Percentiles rank a stretch among this genome's conserved stretches.
Evolutionary conservation across 129 eudicot genomes (phyloP).

Genomic region (Saposhnikovia divaricata): DNA sequence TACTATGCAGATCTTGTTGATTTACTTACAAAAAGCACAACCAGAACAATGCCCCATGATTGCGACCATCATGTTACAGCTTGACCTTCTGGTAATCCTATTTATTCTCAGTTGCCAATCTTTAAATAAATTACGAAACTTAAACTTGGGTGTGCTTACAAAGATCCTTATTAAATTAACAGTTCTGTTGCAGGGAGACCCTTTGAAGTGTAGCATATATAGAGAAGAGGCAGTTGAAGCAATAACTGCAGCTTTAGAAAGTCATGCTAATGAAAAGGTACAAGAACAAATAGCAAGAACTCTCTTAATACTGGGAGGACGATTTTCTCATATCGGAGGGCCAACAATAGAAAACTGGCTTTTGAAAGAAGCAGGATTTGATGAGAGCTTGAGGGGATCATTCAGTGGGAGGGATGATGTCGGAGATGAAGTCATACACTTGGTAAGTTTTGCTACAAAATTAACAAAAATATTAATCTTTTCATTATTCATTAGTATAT

Average conservation of each 20-base stretch:
- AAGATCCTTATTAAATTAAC: slow-evolving; percentile 23
- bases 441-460: slow-evolving; percentile 24
- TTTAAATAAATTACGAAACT: neutral
- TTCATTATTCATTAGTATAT: neutral
- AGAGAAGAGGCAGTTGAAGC: slow-evolving; percentile 75
- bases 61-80: slow-evolving; percentile 64
- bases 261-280: slow-evolving; percentile 34
- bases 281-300: slow-evolving; percentile 61
- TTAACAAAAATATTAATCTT: neutral
- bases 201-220: slow-evolving; percentile 49
- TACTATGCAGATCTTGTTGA: slow-evolving; percentile 49
- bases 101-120: neutral
- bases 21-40: slow-evolving; percentile 52
- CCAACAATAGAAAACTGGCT: slow-evolving; percentile 53
- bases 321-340: slow-evolving; percentile 52
- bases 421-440: slow-evolving; percentile 22
- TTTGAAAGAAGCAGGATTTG: slow-evolving; percentile 52
- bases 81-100: slow-evolving; percentile 63
- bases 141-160: neutral
- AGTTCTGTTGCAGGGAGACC: slow-evolving; percentile 67
- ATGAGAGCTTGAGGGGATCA: slow-evolving; percentile 32
- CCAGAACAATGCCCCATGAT: slow-evolving; percentile 51
- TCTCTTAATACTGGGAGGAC: slow-evolving; percentile 56
- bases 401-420: slow-evolving; percentile 27
- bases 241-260: slow-evolving; percentile 41